Evolutionary conservation across 1,284 basidiomycete species (phyloP), one percentile per base, ranked within the genome.

Genomic region (Leccinum laetum): DNA sequence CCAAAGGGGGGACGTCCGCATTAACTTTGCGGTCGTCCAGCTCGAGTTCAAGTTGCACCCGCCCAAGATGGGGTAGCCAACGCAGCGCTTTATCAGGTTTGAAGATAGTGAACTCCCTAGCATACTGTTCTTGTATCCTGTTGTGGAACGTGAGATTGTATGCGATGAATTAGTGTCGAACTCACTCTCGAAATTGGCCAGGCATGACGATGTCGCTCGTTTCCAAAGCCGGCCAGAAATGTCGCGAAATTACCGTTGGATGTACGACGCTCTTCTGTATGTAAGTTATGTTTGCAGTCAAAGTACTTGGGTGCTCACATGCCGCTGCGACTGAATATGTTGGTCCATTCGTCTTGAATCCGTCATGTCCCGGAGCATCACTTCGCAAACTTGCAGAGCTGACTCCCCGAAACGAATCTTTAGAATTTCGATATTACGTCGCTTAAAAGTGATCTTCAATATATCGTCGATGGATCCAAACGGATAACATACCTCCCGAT

Each of bases 351-450:
- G 86, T 71, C 90, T 92, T 52, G 96, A 97, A 75, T 98, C 95
- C 6, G 93, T 91, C 87, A 98, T 92, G 77, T 98, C 96, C 73
- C 90, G 92, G 73, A 98, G 80, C 96, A 98, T 98, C 65, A 98
- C 95, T 75, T 98, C 96, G 81, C 95, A 97, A 1, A 95, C 91
- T 75, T 96, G 94, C 66, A 98, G 77, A 0, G 94, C 90, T 1
- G 89, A 84, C 73, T 98, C 96, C 21, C 96, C 96, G 71, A 98
- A 98, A 4, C 96, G 89, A 62, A 95, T 86, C 81, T 98, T 98
- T 66, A 98, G 80, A 61, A 96, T 92, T 77, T 98, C 95, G 65
- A 98, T 89, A 70, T 94, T 97, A 32, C 92, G 86, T 29, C 96
- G 87, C 94, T 97, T 59, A 24, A 62, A 61, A 46, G 67, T 6